Evolutionary conservation across 2,329 filamentous ascomycete genomes (phyloP), one percentile per base, ranked within the genome.

Genomic region (Ascochyta rabiei): DNA sequence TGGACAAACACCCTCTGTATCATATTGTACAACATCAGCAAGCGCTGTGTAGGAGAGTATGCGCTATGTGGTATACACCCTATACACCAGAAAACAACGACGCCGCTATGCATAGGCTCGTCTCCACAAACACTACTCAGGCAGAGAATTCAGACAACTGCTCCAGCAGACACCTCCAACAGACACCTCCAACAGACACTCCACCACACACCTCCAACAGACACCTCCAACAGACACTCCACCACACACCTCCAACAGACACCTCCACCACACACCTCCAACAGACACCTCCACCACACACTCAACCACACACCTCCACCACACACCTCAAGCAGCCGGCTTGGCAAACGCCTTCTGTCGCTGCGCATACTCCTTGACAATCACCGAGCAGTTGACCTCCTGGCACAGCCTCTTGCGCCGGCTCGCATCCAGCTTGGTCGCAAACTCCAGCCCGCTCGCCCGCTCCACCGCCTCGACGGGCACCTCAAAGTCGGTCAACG

Each of bases 391-490:
- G 59, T 82, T 84, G n/a, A 92, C 84, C 71, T 99, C 93, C 62
- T 90, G 82, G 76, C 95, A 99, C 48, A 99, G 80, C 57, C 88
- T 84, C 79, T 86, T 92, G 70, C 90, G 83, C 65, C 93, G 84
- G 69, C 86, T 81, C 2, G 82, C 74, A 6, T 92, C 89, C 71
- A 99, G 77, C 78, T 93, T 89, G 18, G 83, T 82, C 24, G 91
- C 91, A 77, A 99, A 99, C 73, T 97, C 92, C 67, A 99, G 79
- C 4, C 95, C 95, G 62, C 89, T 93, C 2, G 95, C 93, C 60
- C 92, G 84, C 84, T 99, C 95, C 31, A 99, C 87, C 9, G 88
- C 89, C 81, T 98, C 93, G 33, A 99, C 74, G 0, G 95, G 93
- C 23, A 98, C 95, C 81, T 98, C 93, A 70, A 99, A 99, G 72